Evolutionary conservation across 257 asterid genomes (phyloP), one percentile per base, ranked within the genome.

Genomic region (Catharanthus roseus): DNA sequence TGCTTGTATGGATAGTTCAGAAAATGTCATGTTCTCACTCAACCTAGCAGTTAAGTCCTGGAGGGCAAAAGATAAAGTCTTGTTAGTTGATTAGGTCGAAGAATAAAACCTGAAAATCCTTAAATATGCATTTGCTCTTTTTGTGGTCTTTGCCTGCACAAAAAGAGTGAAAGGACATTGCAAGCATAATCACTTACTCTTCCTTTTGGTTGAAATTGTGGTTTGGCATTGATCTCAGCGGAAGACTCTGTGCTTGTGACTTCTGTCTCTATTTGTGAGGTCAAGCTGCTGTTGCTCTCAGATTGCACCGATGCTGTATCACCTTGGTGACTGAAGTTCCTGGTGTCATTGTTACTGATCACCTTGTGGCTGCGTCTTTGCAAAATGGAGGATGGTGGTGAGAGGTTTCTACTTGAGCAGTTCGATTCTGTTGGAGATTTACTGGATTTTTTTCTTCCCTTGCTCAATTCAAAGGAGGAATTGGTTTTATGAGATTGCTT

Each of bases 281-380:
- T 80, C 65, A 76, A 72, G 79, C 95, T 88, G 61, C 70, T 82
- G 83, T 83, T 86, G 86, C 95, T 82, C 71, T 89, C 97, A 68
- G 99, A 91, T 81, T 49, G 83, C 53, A 85, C 73, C 45, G 97
- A 89, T 77, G 85, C 82, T 75, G 93, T 74, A 73, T 91, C 96
- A 65, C 86, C 85, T 76, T 79, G 96, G 75, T 83, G 78, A 75
- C 86, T 82, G 45, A 80, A 84, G 84, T 42, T 77, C 77, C 90
- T 78, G 13, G 84, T 86, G 65, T 83, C 85, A 44, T 72, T 76
- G 58, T 85, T 83, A 49, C 87, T 87, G 61, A 87, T 81, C 76
- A 70, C 54, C 74, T 78, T 86, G 80, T 81, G 84, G 65, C 84
- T 87, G 65, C 76, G 71, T 70, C 72, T 75, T 72, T 73, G 86